Evolutionary conservation across 2,329 filamentous ascomycete genomes (phyloP).

Genomic region (Verticillium longisporum): DNA sequence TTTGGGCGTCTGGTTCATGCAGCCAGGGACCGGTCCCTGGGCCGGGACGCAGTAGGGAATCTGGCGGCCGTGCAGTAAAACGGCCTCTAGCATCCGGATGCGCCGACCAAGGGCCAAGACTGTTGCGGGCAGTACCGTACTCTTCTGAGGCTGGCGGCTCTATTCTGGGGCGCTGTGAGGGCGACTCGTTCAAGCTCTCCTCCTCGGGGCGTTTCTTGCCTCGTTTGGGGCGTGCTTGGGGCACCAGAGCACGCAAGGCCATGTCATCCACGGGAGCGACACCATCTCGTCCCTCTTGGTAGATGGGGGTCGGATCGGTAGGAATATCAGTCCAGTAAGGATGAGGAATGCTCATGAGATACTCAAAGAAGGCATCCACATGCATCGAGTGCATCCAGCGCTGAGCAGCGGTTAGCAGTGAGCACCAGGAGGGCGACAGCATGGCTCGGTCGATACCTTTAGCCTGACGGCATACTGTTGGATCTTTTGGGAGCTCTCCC

Average conservation of each 20-base stretch:
- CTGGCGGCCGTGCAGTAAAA: conserved; percentile 24
- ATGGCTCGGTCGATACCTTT: conserved; percentile 51
- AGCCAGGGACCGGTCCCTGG: conserved; percentile 22
- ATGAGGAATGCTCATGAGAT: conserved; percentile 70
- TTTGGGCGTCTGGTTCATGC: conserved; percentile 46
- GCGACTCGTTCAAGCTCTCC: conserved; percentile 40
- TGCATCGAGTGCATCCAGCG: conserved; percentile 98
- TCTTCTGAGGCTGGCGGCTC: conserved; percentile 14
- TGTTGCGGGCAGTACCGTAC: conserved; percentile 9
- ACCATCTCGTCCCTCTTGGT: conserved; percentile 66
- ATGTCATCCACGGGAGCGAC: conserved; percentile 84
- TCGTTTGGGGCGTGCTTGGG: conserved; percentile 61
- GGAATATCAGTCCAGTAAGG: conserved; percentile 76
- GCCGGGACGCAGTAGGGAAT: conserved; percentile 26
- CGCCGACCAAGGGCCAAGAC: conserved; percentile 41
- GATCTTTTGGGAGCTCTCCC: conserved; percentile 86
- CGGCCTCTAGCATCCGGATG: conserved; percentile 32
- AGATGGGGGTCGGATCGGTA: conserved; percentile 52
- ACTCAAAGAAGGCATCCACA: conserved; percentile 91
- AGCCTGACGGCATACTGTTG: conserved; percentile 90
- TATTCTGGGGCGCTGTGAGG: conserved; percentile 48
- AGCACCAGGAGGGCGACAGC: background rate
- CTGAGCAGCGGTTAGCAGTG: conserved; percentile 31
- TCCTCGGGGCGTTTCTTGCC: conserved; percentile 59
- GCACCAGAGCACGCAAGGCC: conserved; percentile 75